Percentiles rank a stretch among this genome's conserved stretches.
phyloP scores from a whole-genome alignment of 164 flowering plant species.

The Macadamia integrifolia region DNA sequence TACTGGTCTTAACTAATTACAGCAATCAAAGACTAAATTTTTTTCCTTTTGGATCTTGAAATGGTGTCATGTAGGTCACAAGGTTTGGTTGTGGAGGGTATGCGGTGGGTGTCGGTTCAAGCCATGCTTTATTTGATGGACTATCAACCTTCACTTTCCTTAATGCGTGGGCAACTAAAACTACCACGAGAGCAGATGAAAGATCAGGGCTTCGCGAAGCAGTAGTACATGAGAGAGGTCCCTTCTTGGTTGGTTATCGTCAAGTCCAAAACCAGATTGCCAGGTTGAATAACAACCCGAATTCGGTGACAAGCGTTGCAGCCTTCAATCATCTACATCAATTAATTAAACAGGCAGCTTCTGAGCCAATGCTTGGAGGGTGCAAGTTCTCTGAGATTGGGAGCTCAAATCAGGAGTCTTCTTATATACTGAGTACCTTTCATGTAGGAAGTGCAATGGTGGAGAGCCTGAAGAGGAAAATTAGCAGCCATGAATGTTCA shows the following conservation, averaged over 20 bases:
- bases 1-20: no score
- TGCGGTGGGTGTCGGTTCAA: constrained; percentile 35
- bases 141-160: constrained; percentile 32
- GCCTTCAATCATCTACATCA: constrained; percentile 19
- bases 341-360: neutral
- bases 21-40: neutral
- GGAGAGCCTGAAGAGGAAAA: constrained; percentile 31
- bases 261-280: neutral
- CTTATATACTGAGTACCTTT: constrained; percentile 26
- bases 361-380: constrained; percentile 3
- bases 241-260: constrained; percentile 6
- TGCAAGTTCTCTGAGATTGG: constrained; percentile 11
- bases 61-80: constrained; percentile 27
- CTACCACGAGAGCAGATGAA: constrained; percentile 11
- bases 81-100: constrained; percentile 50
- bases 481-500: constrained; percentile 16
- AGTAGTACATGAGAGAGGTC: constrained; percentile 37
- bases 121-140: constrained; percentile 49
- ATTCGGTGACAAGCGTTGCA: constrained; percentile 17
- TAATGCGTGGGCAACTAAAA: constrained; percentile 35
- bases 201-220: constrained; percentile 17
- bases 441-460: constrained; percentile 23
- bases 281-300: neutral
- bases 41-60: neutral
- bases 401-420: constrained; percentile 8